Evolutionary conservation across 129 eudicot species (phyloP).

Genomic region (carrot (Daucus carota)): DH1_v3.0 NC_030381.2:20121501-20122000

Average conservation of each 20-base stretch:
- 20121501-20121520: constrained; percentile 1
- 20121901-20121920: constrained; percentile 1
- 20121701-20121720: not conserved
- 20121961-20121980: not conserved
- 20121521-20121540: not conserved
- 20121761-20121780: not conserved
- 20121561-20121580: not conserved
- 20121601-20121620: not conserved
- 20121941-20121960: constrained; percentile 7
- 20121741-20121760: not conserved
- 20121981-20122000: not conserved
- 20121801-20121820: not conserved
- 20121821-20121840: not conserved
- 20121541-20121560: not conserved
- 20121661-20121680: not conserved
- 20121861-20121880: not conserved
- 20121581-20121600: constrained; percentile 3
- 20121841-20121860: not conserved
- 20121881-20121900: not conserved
- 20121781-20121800: constrained; percentile 3
- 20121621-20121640: not conserved
- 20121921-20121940: constrained; percentile 2
- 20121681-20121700: not conserved
- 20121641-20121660: constrained; percentile 5
- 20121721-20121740: constrained; percentile 3